Percentiles rank a stretch among this genome's conserved stretches.
phyloP scores from a whole-genome alignment of 2,329 filamentous ascomycete species.

The Pyrenophora tritici-repentis region DNA sequence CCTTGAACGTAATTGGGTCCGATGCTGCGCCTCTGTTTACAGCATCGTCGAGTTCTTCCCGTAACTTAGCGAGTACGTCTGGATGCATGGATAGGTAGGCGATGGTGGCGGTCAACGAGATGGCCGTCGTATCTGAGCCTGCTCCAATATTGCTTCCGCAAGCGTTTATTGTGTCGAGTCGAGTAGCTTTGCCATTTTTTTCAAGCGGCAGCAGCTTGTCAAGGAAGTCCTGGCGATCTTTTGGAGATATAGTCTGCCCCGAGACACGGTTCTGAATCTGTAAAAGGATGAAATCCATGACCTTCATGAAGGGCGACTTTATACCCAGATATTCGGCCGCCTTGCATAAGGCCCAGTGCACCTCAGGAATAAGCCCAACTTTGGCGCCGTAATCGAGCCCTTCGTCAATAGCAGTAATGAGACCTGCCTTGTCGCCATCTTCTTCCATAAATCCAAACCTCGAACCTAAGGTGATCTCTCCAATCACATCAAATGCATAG shows the following conservation, averaged over 20 bases:
- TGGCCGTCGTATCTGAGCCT: conserved; percentile 55
- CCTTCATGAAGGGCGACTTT: background rate
- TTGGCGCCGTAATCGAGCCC: background rate
- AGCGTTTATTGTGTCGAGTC: conserved; percentile 3
- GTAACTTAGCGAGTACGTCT: conserved; percentile 19
- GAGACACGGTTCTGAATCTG: conserved; percentile 9
- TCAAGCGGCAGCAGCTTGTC: conserved; percentile 20
- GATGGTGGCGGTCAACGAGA: conserved; percentile 53
- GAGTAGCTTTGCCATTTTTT: conserved; percentile 12
- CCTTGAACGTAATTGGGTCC: conserved; percentile 20
- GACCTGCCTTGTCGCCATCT: conserved; percentile 10
- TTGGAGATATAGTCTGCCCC: conserved; percentile 9
- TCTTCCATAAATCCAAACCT: conserved; percentile 23
- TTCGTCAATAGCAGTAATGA: conserved; percentile 9
- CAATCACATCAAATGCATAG: no score
- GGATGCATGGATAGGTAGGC: conserved; percentile 52
- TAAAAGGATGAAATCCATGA: background rate
- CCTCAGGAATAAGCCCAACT: conserved; percentile 11
- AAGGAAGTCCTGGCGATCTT: conserved; percentile 16
- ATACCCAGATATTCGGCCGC: background rate
- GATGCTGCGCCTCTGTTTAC: conserved; percentile 12
- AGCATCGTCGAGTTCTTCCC: conserved; percentile 25
- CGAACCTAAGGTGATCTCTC: conserved; percentile 53
- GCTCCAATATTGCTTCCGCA: conserved; percentile 44
- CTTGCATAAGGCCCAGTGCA: conserved; percentile 5